Conservation (phyloP, 2,329 filamentous ascomycete species). For the Hysterium pulicare region DNA sequence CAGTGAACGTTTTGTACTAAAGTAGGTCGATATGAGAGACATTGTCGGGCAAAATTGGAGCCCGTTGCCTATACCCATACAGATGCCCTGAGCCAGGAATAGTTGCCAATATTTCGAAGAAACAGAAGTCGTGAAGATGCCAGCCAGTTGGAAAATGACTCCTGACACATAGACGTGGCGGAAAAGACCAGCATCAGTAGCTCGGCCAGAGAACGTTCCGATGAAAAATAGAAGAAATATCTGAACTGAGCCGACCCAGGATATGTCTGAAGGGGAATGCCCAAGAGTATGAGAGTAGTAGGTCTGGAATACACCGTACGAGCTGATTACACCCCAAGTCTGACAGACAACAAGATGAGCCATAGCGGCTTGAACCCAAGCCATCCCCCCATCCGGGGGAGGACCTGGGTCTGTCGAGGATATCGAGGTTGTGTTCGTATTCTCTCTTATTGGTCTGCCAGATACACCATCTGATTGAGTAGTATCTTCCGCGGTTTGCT, state of each 20-base stretch:
- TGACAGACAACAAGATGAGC: constrained; percentile 12
- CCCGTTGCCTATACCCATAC: constrained; percentile 22
- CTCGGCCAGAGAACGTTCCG: constrained; percentile 46
- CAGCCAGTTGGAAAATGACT: constrained; percentile 37
- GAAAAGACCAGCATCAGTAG: constrained; percentile 47
- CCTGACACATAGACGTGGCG: constrained; percentile 36
- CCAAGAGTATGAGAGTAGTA: constrained; percentile 13
- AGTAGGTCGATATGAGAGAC: constrained; percentile 46
- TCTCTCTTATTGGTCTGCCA: neutral
- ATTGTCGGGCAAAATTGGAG: constrained; percentile 18
- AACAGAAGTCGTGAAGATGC: constrained; percentile 48
- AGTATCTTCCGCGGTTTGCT: no score
- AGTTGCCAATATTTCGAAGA: constrained; percentile 47
- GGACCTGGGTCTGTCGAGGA: constrained; percentile 11
- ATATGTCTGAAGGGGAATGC: constrained; percentile 38
- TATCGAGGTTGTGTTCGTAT: neutral
- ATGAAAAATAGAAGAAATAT: constrained; percentile 49
- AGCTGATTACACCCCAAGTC: constrained; percentile 16
- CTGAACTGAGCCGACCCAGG: constrained; percentile 47
- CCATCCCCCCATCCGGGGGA: constrained; percentile 16
- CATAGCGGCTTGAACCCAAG: constrained; percentile 16
- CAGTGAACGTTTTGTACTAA: constrained; percentile 51
- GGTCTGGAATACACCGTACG: constrained; percentile 17
- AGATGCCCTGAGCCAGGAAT: constrained; percentile 23
- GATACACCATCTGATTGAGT: neutral